These are phyloP conservation scores for Cymodocea nodosa DNA, from an alignment of 116 monocot species.

Conservation along the genomic window DNA sequence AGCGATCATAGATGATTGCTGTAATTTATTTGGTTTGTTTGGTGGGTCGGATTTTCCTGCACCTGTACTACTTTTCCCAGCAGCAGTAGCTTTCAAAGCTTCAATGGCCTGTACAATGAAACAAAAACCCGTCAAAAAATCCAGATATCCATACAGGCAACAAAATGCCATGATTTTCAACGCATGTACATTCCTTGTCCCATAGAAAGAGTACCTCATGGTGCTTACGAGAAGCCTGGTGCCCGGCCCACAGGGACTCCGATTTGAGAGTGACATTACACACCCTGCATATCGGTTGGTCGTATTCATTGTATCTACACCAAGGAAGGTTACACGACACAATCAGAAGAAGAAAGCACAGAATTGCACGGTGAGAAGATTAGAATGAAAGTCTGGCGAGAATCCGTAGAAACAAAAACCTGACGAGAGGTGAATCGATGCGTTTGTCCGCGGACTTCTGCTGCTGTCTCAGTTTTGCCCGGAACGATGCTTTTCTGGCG, in stretches of 20 bases:
- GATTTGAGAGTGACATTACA: conserved; percentile 82
- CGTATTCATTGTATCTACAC: conserved; percentile 72
- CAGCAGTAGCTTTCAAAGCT: conserved; percentile 56
- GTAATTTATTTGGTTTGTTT: conserved; percentile 19
- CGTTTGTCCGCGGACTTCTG: conserved; percentile 65
- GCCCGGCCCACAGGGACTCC: conserved; percentile 77
- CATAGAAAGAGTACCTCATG: conserved; percentile 46
- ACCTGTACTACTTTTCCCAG: conserved; percentile 20
- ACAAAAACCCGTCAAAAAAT: background rate
- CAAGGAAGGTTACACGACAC: background rate
- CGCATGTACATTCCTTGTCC: no score
- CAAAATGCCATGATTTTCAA: no score
- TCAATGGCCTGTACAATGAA: conserved; percentile 55
- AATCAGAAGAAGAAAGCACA: background rate
- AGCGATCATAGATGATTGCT: conserved; percentile 38
- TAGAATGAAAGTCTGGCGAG: background rate
- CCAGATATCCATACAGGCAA: background rate
- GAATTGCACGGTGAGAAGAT: no score
- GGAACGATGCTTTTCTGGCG: conserved; percentile 55
- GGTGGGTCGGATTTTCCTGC: conserved; percentile 25
- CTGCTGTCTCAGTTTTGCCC: conserved; percentile 66
- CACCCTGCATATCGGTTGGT: conserved; percentile 81
- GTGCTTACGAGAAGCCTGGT: conserved; percentile 83
- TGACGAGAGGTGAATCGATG: conserved; percentile 84
- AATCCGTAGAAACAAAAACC: conserved; percentile 17